Conservation (phyloP, 2,329 filamentous ascomycete species). For the Calonectria crousiana region DNA sequence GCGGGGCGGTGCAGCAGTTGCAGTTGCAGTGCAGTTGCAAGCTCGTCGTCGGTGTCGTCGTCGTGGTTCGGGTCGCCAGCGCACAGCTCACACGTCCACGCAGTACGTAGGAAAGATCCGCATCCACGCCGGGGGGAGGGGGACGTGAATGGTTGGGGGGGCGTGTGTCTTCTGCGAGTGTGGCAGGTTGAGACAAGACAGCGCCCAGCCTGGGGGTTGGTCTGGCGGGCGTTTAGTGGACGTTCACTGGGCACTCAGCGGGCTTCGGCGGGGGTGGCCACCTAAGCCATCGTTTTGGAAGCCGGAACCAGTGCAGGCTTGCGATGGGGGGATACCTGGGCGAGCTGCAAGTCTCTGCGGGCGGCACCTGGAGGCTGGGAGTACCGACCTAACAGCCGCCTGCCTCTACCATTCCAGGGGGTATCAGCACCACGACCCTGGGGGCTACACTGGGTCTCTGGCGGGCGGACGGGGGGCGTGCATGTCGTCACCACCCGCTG, state of each 20-base stretch:
- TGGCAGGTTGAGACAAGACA: constrained; percentile 41
- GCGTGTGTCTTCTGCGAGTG: constrained; percentile 40
- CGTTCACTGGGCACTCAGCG: constrained; percentile 7
- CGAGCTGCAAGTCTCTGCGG: background rate
- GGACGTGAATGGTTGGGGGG: constrained; percentile 41
- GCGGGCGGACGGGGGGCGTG: constrained; percentile 17
- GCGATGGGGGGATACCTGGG: constrained; percentile 24
- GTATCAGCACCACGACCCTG: background rate
- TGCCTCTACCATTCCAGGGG: constrained; percentile 29
- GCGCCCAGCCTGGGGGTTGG: constrained; percentile 21
- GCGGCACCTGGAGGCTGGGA: constrained; percentile 10
- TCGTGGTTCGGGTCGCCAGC: constrained; percentile 39
- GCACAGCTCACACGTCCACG: constrained; percentile 30
- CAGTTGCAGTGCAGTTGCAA: constrained; percentile 18
- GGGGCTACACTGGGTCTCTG: background rate
- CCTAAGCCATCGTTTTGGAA: constrained; percentile 5
- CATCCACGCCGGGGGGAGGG: constrained; percentile 38
- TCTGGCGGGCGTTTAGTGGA: constrained; percentile 5
- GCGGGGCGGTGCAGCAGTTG: constrained; percentile 19
- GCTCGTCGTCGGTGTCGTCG: constrained; percentile 28
- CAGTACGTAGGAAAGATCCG: constrained; percentile 40
- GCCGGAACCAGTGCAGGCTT: constrained; percentile 5
- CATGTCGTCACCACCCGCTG: constrained; percentile 29
- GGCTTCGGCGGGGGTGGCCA: constrained; percentile 14
- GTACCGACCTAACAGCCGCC: constrained; percentile 23